Evolutionary conservation across 208 protist genomes (phyloP), one percentile per base, ranked within the genome.

Genomic region (Leishmania mexicana): DNA sequence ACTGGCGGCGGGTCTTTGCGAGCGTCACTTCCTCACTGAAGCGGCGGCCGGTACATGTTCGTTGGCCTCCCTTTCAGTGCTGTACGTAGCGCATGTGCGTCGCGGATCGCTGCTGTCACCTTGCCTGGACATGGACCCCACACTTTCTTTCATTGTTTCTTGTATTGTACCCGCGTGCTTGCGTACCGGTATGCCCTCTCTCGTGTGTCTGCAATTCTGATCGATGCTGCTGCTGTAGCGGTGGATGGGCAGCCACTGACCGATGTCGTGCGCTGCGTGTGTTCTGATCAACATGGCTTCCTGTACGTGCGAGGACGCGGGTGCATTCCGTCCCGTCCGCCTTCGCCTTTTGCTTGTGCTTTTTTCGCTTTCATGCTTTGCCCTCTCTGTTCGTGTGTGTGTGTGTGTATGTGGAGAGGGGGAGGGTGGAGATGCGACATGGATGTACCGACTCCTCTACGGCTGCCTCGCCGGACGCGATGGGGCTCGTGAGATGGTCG

Each of bases 331-430:
- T 31, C 62, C 31, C 15, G n/a, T 68, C 62, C 3, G 0, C 15
- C 31, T 68, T 21, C 1, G 62, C 31, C 4, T 68, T 68, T 40
- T 35, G 2, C 31, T 15, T 64, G 13, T 58, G 19, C 19, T 58
- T 58, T 58, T 58, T 17, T 24, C 53, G 17, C 1, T 7, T 58
- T 1, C 13, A 62, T 62, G 24, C 57, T 62, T 62, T 8, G 3
- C 17, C 28, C 17, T 83, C 58, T 75, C 72, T 64, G 21, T 75
- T 31, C 73, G 47, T 80, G 53, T 79, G 60, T 80, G 68, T 17
- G 11, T 51, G 19, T 73, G 35, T 51, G 68, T 51, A 19, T 53
- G 68, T 8, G 68, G 11, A 42, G 49, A 11, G 49, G 49, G 51
- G 10, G 51, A 21, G 51, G 51, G 15, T 21, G 2, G 51, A 54